Base-by-base conservation (phyloP, 768 basidiomycete species). In the Tricholoma furcatifolium region DNA sequence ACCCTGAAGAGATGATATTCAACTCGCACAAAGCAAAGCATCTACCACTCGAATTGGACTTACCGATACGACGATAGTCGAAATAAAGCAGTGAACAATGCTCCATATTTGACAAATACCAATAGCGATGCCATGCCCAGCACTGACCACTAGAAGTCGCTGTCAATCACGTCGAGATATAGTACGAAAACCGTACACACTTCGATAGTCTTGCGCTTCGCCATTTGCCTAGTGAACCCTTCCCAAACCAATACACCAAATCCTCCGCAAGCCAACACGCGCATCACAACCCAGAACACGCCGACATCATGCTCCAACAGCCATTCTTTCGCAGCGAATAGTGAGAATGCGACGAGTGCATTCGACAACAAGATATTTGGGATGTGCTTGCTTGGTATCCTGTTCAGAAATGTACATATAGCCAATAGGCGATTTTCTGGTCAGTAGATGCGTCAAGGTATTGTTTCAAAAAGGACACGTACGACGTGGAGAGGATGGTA, bases 241-340 rank as follows among this genome's bases (percentile, higher is more conserved):
- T 84, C 83, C 84, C 87, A 84, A 17, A 81, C 67, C 41, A 88
- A 58, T 39, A 82, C 77, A 17, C 81, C 83, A 48, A 88, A 60
- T n/a, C 81, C 85, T n/a, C 82, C 86, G 58, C 83, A 82, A 3
- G 85, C 86, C 47, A 91, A 72, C 44, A 89, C 77, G 56, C 87
- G 74, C 72, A 91, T 84, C 31, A 87, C 74, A 12, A 89, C 74
- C 90, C 88, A 91, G 62, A 90, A 85, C 8, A 87, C 79, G 6
- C 85, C 84, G 18, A 85, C 79, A 65, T 88, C 84, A 35, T 78
- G 77, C 15, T 81, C 73, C 43, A 91, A 68, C 6, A 91, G 67
- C 72, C 82, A 81, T 60, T 84, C 85, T 69, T 87, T 88, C 45
- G 80, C 76, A 6, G 82, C 77, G 66, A 83, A 79, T 32, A 87